Base-by-base conservation (phyloP, 805 yeast species). In the Zygotorulaspora sp. region DNA sequence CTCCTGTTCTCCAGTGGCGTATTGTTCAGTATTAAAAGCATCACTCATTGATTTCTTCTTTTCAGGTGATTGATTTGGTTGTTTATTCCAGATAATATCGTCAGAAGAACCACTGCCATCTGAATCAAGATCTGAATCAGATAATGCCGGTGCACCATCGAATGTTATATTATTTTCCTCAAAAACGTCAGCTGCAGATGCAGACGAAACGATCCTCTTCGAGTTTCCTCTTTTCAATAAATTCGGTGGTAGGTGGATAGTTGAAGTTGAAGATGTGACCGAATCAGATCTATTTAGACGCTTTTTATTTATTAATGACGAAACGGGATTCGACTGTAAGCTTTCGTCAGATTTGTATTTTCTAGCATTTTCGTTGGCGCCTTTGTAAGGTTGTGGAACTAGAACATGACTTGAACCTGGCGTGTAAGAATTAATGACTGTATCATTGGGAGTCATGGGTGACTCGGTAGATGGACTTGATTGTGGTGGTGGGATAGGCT, bases 131-230 rank as follows among this genome's bases (percentile, higher is more conserved):
- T 73, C 80, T 1, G 71, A 66, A 27, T 67, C 75, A n/a, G 69
- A 70, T 29, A 75, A 61, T 3, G 53, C 66, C 0, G 95, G 92
- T 0, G 80, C 89, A 44, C 74, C 79, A n/a, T 75, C 83, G 64
- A 89, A 89, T 2, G 78, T 74, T 21, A 87, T 73, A 2, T 69
- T 73, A 50, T 83, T 84, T 47, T 87, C 95, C 31, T 70, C 71
- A 62, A 83, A 84, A 11, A 76, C 73, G 50, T 75, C 82, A 4
- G 61, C 65, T 13, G 65, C 65, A 33, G 63, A 51, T 5, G 60
- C 50, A 2, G 62, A 60, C 0, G 66, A 61, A 1, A 62, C 57
- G 8, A 64, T 54, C 24, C 66, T 50, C 44, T 61, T 52, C 0
- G 66, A 53, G 22, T 51, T 56, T 1, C 52, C 52, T 25, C 62